Conservation (phyloP, 2,329 filamentous ascomycete species). For the Cordyceps tenuipes region DNA sequence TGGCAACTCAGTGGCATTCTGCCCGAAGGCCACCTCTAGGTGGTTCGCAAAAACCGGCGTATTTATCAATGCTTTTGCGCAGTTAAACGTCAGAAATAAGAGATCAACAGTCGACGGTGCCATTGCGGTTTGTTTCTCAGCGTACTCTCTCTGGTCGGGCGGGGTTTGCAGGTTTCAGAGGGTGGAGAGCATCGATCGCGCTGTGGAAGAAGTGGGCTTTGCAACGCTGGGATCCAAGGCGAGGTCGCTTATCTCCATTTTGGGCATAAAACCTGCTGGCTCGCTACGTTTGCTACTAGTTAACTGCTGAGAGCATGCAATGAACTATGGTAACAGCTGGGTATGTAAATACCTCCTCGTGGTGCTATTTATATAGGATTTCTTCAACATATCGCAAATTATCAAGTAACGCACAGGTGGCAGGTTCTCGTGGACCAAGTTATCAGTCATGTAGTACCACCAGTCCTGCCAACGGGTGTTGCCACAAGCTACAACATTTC, state of each 20-base stretch:
- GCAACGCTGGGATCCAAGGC: neutral
- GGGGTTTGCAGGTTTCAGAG: neutral
- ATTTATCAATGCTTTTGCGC: constrained; percentile 64
- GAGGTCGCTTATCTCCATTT: neutral
- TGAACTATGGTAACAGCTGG: too few species aligned
- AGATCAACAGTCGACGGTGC: constrained; percentile 50
- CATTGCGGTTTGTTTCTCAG: constrained; percentile 17
- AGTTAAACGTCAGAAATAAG: constrained; percentile 86
- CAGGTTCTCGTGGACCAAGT: neutral
- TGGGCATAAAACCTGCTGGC: neutral
- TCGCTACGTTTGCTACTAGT: too few species aligned
- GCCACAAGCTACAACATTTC: neutral
- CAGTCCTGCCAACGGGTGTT: neutral
- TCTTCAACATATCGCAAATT: neutral
- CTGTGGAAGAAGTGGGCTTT: neutral
- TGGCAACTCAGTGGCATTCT: constrained; percentile 39
- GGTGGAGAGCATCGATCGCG: neutral
- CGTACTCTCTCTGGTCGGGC: neutral
- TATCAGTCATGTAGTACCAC: neutral
- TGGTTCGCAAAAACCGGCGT: constrained; percentile 62
- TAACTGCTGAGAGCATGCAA: neutral
- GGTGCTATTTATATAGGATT: too few species aligned
- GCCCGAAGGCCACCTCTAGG: constrained; percentile 51
- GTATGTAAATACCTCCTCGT: too few species aligned
- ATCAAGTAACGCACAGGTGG: neutral